Percentiles rank a stretch among this genome's conserved stretches.
Evolutionary conservation across 1,139 yeast species (phyloP).

Genomic region (Blastobotrys ciferrii): DNA sequence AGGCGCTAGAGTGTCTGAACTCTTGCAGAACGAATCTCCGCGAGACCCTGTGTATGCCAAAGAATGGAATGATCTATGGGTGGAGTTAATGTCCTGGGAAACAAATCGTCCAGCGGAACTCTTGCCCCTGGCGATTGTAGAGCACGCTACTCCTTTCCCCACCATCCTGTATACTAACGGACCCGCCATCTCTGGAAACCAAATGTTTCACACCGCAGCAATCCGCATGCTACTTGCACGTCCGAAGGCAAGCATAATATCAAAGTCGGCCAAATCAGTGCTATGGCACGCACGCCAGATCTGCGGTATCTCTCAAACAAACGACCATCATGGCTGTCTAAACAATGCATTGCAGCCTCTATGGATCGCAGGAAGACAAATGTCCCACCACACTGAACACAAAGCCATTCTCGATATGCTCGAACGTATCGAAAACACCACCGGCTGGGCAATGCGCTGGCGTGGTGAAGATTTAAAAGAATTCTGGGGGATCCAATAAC

Average conservation of each 20-base stretch:
- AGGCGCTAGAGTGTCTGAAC: constrained; percentile 38
- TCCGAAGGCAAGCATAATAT: constrained; percentile 36
- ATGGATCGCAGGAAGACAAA: constrained; percentile 43
- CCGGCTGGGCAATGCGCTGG: constrained; percentile 45
- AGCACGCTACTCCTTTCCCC: constrained; percentile 39
- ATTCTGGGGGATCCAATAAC: constrained; percentile 13
- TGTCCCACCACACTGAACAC: constrained; percentile 43
- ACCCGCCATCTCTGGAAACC: constrained; percentile 43
- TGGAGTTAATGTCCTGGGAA: constrained; percentile 41
- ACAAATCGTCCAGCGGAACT: constrained; percentile 36
- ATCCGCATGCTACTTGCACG: constrained; percentile 43
- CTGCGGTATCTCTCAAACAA: constrained; percentile 42
- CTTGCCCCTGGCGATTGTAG: constrained; percentile 36
- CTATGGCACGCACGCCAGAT: constrained; percentile 46
- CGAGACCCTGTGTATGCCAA: constrained; percentile 33
- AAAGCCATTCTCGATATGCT: constrained; percentile 36
- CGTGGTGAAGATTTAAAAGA: constrained; percentile 36
- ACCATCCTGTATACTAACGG: constrained; percentile 39
- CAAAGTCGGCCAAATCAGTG: constrained; percentile 29
- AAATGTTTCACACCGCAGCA: constrained; percentile 43
- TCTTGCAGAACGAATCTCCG: not conserved
- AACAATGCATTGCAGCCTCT: constrained; percentile 44
- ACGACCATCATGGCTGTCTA: constrained; percentile 43
- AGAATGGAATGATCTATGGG: constrained; percentile 42
- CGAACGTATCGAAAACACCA: constrained; percentile 37